Base-by-base conservation (phyloP, 140 eudicot species). In the Stevia rebaudiana region DNA sequence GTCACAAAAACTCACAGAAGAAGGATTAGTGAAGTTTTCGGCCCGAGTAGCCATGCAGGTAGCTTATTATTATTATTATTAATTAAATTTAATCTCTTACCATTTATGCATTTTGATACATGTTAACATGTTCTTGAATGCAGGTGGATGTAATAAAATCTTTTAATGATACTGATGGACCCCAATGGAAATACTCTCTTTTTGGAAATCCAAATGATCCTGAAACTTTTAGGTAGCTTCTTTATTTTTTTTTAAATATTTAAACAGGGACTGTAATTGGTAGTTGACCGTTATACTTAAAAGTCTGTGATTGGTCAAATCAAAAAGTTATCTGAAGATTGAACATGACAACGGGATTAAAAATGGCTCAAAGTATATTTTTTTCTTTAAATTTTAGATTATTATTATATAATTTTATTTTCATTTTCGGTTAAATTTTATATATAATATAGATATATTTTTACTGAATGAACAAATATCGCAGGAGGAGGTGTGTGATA, bases 11-110 rank as follows among this genome's bases (percentile, higher is more conserved):
- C 96, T 92, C 53, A 76, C 81, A 48, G 96, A 85, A 76, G 98
- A 92, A 79, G 98, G 96, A 22, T 79, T 92, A 33, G 77, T 85
- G 60, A 92, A 92, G 76, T 89, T 88, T 67, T 88, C 96, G 59
- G 96, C 98, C 44, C 80, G 98, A 51, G 91, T 84, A 48, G 77
- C 96, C 30, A 88, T 92, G 80, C 98, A 92, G 98, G 97, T 86
- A 66, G 37, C 19, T 63, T 41, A 43, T 55, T 39, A 44, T n/a
- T n/a, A n/a, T n/a, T n/a, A n/a, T n/a, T n/a, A n/a, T n/a, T n/a
- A n/a, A 28, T 54, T 12, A 17, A 15, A 13, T 30, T 51, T 8
- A 40, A 8, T 28, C 23, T 36, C 28, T 73, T 64, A 5, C 49
- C 15, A 12, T 21, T 17, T 40, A 21, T 63, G 59, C 60, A 51